Conservation (phyloP, 1,284 basidiomycete genomes). For the Coriolopsis trogii region DNA sequence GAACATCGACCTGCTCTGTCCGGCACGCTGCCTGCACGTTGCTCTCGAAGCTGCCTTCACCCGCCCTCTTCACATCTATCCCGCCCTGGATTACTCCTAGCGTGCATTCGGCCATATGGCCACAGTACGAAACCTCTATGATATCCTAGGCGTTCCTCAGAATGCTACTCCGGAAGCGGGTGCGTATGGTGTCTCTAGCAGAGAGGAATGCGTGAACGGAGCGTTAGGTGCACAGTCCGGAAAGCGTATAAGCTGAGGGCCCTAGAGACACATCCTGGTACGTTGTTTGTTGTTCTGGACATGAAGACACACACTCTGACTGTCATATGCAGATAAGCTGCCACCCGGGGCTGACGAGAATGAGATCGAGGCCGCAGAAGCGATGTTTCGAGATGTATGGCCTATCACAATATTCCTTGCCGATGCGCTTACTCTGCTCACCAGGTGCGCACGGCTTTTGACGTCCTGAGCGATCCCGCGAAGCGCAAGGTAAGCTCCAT, state of each 20-base stretch:
- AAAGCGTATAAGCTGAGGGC: slow-evolving; percentile 65
- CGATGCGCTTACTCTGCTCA: background rate
- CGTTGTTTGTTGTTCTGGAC: slow-evolving; percentile 20
- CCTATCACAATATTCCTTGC: background rate
- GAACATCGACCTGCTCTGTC: slow-evolving; percentile 15
- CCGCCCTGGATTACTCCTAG: slow-evolving; percentile 23
- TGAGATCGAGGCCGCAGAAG: slow-evolving; percentile 33
- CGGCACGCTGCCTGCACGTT: slow-evolving; percentile 12
- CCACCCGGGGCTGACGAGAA: slow-evolving; percentile 33
- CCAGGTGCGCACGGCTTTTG: slow-evolving; percentile 62
- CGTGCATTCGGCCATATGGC: slow-evolving; percentile 30
- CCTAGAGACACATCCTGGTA: slow-evolving; percentile 61
- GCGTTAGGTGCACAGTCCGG: slow-evolving; percentile 45
- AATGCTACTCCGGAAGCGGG: slow-evolving; percentile 36
- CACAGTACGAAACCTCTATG: slow-evolving; percentile 32
- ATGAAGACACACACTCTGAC: background rate
- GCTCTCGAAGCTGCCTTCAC: slow-evolving; percentile 17
- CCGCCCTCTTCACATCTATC: slow-evolving; percentile 13
- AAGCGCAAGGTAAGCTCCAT: slow-evolving; percentile 57
- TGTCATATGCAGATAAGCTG: slow-evolving; percentile 33
- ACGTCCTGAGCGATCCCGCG: slow-evolving; percentile 53
- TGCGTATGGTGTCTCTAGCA: slow-evolving; percentile 15
- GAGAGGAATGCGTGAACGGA: background rate
- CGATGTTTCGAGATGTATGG: slow-evolving; percentile 37
- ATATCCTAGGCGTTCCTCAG: slow-evolving; percentile 34